Evolutionary conservation across 495 filamentous ascomycete species (phyloP).

Genomic region (Aspergillus campestris): DNA sequence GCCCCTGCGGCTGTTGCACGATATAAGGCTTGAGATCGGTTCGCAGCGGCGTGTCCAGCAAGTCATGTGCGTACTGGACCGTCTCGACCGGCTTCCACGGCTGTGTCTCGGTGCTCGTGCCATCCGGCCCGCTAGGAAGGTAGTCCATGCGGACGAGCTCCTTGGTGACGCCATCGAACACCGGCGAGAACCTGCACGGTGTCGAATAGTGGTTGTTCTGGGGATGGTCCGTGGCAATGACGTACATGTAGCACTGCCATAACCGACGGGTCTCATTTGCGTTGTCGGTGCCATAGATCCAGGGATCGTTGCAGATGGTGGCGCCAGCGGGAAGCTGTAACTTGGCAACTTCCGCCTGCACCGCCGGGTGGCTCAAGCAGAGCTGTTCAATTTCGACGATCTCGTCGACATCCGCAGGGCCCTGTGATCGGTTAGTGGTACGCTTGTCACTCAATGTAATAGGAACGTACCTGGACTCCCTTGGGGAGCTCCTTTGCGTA

Average conservation of each 20-base stretch:
- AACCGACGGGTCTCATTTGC: slow-evolving; percentile 28
- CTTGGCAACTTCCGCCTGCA: slow-evolving; percentile 37
- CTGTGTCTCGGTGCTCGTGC: slow-evolving; percentile 24
- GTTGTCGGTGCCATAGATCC: slow-evolving; percentile 39
- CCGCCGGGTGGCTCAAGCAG: slow-evolving; percentile 30
- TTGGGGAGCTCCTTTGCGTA: slow-evolving; percentile 32
- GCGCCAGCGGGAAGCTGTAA: slow-evolving; percentile 30
- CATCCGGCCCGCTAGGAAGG: slow-evolving; percentile 30
- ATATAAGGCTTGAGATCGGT: slow-evolving; percentile 69
- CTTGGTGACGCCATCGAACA: slow-evolving; percentile 56
- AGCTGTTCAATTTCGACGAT: slow-evolving; percentile 33
- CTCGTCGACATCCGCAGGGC: slow-evolving; percentile 34
- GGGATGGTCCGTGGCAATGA: slow-evolving; percentile 29
- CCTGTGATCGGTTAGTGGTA: slow-evolving; percentile 9
- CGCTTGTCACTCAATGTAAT: neutral
- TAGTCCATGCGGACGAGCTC: slow-evolving; percentile 52
- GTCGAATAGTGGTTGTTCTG: slow-evolving; percentile 68
- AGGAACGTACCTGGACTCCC: slow-evolving; percentile 24
- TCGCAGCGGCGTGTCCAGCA: slow-evolving; percentile 30
- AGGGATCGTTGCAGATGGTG: slow-evolving; percentile 36
- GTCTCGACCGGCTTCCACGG: slow-evolving; percentile 44
- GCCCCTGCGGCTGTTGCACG: slow-evolving; percentile 69
- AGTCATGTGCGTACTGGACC: slow-evolving; percentile 41
- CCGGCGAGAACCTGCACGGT: slow-evolving; percentile 69
- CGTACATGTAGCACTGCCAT: slow-evolving; percentile 40